phyloP scores from a whole-genome alignment of 2,329 filamentous ascomycete species.

The Trichoderma sp. region DNA sequence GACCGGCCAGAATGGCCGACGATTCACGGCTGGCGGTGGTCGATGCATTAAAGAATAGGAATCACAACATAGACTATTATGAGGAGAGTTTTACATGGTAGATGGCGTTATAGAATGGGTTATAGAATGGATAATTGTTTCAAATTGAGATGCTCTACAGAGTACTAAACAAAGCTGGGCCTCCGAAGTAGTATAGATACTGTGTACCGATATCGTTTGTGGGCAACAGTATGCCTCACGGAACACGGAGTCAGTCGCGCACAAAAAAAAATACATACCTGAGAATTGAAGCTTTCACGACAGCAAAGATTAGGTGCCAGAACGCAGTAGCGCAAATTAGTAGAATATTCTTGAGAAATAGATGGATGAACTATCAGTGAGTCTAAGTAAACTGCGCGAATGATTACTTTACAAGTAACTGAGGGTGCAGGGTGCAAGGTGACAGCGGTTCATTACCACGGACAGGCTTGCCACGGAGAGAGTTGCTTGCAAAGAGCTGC shows the following conservation, averaged over 20 bases:
- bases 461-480: not conserved
- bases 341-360: too few relatives aligned
- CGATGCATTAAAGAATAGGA: conserved; percentile 28
- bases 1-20: conserved; percentile 45
- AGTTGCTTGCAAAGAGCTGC: not conserved
- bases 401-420: not conserved
- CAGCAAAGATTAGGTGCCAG: not conserved
- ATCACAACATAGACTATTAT: conserved; percentile 38
- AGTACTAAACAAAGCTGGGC: too few relatives aligned
- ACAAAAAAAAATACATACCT: too few relatives aligned
- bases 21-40: conserved; percentile 39
- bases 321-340: not conserved
- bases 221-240: too few relatives aligned
- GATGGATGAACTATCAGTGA: not conserved
- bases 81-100: conserved; percentile 46
- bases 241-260: too few relatives aligned
- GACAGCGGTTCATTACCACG: not conserved
- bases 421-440: not conserved
- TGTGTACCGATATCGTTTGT: too few relatives aligned
- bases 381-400: not conserved
- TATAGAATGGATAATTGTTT: not conserved
- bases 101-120: not conserved
- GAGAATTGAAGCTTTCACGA: too few relatives aligned
- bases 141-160: not conserved
- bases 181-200: too few relatives aligned